A percentile compares a stretch with the other conserved stretches of the same genome.
Evolutionary conservation across 106 monocot genomes (phyloP).

Genomic region (Amphibolis antarctica): DNA sequence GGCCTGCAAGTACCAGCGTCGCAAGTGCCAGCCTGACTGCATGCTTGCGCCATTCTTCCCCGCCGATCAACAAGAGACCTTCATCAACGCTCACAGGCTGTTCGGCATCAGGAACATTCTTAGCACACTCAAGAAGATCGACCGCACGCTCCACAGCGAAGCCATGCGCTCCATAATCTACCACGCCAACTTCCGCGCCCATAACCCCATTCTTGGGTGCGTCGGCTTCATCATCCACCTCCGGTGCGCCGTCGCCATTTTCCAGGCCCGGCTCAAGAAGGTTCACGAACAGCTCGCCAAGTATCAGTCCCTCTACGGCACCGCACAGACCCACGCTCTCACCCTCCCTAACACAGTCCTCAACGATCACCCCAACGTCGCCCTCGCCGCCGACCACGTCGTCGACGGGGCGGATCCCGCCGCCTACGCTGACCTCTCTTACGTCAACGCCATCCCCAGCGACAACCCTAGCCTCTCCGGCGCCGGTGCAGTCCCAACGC

Average conservation of each 20-base stretch:
- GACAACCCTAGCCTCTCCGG: too few relatives aligned
- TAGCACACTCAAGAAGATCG: background rate
- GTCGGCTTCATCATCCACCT: background rate
- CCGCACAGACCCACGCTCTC: background rate
- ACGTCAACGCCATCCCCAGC: too few relatives aligned
- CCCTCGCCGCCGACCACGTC: too few relatives aligned
- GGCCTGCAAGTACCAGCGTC: constrained; percentile 12
- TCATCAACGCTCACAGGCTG: constrained; percentile 9
- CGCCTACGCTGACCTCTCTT: background rate
- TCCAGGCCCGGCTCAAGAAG: background rate
- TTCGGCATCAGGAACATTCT: constrained; percentile 10
- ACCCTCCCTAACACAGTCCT: background rate
- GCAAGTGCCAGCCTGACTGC: constrained; percentile 9
- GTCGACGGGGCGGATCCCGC: background rate
- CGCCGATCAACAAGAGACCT: constrained; percentile 6
- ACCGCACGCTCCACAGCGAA: background rate
- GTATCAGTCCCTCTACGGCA: background rate
- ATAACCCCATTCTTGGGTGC: constrained; percentile 6
- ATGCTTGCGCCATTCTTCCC: constrained; percentile 8
- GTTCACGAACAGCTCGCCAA: background rate
- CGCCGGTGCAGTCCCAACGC: too few relatives aligned
- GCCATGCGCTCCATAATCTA: constrained; percentile 6
- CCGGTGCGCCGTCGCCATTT: background rate
- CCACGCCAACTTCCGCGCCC: constrained; percentile 10
- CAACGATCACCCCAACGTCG: background rate